A percentile compares a stretch with the other conserved stretches of the same genome.
phyloP scores from a whole-genome alignment of 2,329 filamentous ascomycete genomes.

The Colletotrichum gigasporum region DNA sequence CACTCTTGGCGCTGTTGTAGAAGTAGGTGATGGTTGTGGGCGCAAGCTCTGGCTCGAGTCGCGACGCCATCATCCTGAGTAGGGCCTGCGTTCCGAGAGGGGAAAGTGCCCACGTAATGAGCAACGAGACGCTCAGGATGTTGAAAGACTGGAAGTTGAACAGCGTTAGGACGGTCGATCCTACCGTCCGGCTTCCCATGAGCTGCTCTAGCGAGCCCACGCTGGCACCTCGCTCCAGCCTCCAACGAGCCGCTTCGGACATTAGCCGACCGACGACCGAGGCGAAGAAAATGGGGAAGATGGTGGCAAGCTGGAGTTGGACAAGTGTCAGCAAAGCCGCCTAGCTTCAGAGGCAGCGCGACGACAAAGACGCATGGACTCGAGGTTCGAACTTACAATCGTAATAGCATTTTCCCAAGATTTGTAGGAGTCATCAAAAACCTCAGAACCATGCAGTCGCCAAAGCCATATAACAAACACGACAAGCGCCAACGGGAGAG shows the following conservation, averaged over 20 bases:
- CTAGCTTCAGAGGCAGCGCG: no score
- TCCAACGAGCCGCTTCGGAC: conserved; percentile 37
- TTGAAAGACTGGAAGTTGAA: conserved; percentile 38
- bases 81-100: conserved; percentile 41
- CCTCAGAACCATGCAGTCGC: no score
- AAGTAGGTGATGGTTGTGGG: background rate
- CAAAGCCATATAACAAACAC: no score
- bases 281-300: conserved; percentile 42
- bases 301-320: conserved; percentile 30
- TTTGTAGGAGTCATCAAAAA: no score
- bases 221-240: conserved; percentile 38
- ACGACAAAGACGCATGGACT: no score
- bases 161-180: conserved; percentile 37
- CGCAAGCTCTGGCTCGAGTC: no score
- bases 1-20: background rate
- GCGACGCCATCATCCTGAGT: conserved; percentile 27
- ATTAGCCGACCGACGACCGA: conserved; percentile 37
- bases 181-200: conserved; percentile 41
- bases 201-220: conserved; percentile 39
- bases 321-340: no score
- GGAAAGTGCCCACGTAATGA: conserved; percentile 41
- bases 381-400: no score
- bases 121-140: conserved; percentile 35
- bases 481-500: no score
- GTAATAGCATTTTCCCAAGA: no score